Evolutionary conservation across 2,329 filamentous ascomycete species (phyloP).

Genomic region (Hypoxylon sp.): DNA sequence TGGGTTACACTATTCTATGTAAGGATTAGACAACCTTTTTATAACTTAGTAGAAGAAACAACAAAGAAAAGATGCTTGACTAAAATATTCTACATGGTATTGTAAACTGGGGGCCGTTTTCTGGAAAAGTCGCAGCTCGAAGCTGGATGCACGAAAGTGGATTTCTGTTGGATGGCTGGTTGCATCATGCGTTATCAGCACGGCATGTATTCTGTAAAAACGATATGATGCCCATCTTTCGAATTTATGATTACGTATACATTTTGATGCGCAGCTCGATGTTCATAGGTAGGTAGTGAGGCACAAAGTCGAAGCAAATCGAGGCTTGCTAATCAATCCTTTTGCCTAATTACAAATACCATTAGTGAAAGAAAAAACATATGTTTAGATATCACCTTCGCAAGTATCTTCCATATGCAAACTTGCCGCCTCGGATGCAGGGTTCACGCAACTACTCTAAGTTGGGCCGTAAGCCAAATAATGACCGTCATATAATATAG

Average conservation of each 20-base stretch:
- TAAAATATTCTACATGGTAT: no score
- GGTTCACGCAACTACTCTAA: slow-evolving; percentile 2
- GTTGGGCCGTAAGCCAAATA: slow-evolving; percentile 6
- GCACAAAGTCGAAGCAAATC: no score
- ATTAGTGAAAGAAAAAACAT: no score
- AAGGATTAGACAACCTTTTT: no score
- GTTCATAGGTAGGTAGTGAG: no score
- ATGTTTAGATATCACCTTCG: no score
- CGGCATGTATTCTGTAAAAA: slow-evolving; percentile 26
- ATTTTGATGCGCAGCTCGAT: no score
- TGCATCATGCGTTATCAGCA: slow-evolving; percentile 31
- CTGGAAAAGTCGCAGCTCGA: slow-evolving; percentile 35
- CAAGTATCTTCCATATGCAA: not conserved
- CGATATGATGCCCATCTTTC: slow-evolving; percentile 13
- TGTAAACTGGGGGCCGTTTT: slow-evolving; percentile 31
- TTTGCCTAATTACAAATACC: not conserved
- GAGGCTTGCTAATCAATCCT: no score
- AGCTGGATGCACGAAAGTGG: slow-evolving; percentile 30
- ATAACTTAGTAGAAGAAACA: no score
- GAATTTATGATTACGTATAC: slow-evolving; percentile 20
- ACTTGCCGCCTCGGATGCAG: slow-evolving; percentile 3
- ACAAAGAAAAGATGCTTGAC: slow-evolving; percentile 13
- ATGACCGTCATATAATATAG: no score
- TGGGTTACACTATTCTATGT: no score
- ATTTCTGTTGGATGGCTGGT: slow-evolving; percentile 14